Conservation (phyloP, 1,284 basidiomycete genomes). For the Neolentinus lepideus region DNA sequence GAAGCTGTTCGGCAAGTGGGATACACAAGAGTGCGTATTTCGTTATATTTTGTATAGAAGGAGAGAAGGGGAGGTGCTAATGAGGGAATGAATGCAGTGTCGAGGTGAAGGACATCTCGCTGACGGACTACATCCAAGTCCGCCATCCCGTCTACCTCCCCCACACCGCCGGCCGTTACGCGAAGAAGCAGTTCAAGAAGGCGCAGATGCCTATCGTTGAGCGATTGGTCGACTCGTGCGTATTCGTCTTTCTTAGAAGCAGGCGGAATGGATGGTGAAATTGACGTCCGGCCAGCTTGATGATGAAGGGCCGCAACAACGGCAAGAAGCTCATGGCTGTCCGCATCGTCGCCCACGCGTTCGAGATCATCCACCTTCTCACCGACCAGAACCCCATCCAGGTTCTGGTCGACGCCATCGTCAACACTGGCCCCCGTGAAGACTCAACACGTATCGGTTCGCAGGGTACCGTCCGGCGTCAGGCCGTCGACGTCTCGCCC, state of each 20-base stretch:
- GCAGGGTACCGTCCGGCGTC: constrained; percentile 98
- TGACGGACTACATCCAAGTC: constrained; percentile 99
- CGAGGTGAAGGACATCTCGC: constrained; percentile 98
- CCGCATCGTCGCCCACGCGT: constrained; percentile 99
- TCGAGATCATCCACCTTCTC: constrained; percentile 99
- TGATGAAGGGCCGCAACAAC: constrained; percentile 99
- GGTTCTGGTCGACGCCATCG: constrained; percentile 95
- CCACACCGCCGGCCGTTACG: constrained; percentile 98
- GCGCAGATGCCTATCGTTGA: constrained; percentile 99
- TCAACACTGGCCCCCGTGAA: constrained; percentile 99
- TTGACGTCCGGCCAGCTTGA: constrained; percentile 49
- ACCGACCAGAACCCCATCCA: constrained; percentile 99
- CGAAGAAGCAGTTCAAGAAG: constrained; percentile 99
- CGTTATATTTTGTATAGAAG: constrained; percentile 1
- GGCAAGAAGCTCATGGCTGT: constrained; percentile 99
- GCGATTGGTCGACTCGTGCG: constrained; percentile 95
- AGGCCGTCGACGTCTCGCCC: constrained; percentile 99
- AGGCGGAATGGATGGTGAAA: not conserved
- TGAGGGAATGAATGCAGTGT: constrained; percentile 49
- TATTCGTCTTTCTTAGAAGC: constrained; percentile 6
- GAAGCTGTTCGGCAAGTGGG: constrained; percentile 97
- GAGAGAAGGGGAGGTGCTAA: not conserved
- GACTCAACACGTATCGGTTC: constrained; percentile 99
- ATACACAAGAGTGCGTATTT: constrained; percentile 83
- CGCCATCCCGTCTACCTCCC: constrained; percentile 97